Conservation (phyloP, 2,329 filamentous ascomycete genomes). For the Aspergillus sclerotialis region DNA sequence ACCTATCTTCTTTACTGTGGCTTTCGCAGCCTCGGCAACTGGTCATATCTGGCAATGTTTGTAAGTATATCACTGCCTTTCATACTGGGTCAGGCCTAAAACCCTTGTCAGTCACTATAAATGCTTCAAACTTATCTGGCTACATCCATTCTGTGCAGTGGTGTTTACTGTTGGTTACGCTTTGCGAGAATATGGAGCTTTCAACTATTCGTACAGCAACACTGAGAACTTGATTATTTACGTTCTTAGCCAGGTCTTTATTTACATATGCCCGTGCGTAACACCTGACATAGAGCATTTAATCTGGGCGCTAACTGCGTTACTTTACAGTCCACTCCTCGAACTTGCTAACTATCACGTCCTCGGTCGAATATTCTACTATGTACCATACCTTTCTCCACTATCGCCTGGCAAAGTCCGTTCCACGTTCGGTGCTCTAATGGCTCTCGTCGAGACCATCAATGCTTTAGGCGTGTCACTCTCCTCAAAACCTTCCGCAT, state of each 20-base stretch:
- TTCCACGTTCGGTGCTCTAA: slow-evolving; percentile 42
- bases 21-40: slow-evolving; percentile 31
- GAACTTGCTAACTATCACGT: slow-evolving; percentile 57
- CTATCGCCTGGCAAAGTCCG: slow-evolving; percentile 42
- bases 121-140: slow-evolving; percentile 48
- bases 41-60: slow-evolving; percentile 50
- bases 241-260: slow-evolving; percentile 37
- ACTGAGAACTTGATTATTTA: slow-evolving; percentile 37
- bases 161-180: slow-evolving; percentile 53
- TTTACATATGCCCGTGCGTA: slow-evolving; percentile 31
- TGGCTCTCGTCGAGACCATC: slow-evolving; percentile 38
- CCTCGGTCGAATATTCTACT: slow-evolving; percentile 54
- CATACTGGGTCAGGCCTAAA: slow-evolving; percentile 1
- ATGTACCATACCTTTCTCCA: slow-evolving; percentile 54
- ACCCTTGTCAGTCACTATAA: slow-evolving; percentile 44
- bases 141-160: slow-evolving; percentile 49
- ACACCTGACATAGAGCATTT: background rate
- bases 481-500: slow-evolving; percentile 40
- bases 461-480: slow-evolving; percentile 25
- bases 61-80: slow-evolving; percentile 37
- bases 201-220: slow-evolving; percentile 38
- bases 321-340: slow-evolving; percentile 46
- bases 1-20: slow-evolving; percentile 46
- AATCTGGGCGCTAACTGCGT: background rate
- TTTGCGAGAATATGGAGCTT: slow-evolving; percentile 47